phyloP scores from a whole-genome alignment of 306 rosid genomes.

The Quillaja saponaria region DNA sequence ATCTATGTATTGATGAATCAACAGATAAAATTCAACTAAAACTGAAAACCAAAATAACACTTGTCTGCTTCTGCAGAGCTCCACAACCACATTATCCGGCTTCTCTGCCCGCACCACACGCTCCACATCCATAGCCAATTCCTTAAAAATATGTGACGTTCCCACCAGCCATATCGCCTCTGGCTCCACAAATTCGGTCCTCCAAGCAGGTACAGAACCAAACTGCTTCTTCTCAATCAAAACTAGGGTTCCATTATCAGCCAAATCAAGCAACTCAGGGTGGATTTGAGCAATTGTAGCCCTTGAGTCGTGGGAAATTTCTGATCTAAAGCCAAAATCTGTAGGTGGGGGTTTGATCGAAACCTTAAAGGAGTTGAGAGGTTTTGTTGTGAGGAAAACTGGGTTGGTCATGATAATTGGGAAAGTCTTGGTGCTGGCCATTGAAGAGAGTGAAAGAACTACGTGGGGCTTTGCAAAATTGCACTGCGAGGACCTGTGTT shows the following conservation, averaged over 20 bases:
- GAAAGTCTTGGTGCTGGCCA: conserved; percentile 55
- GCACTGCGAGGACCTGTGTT: too few relatives aligned
- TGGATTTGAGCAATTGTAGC: conserved; percentile 57
- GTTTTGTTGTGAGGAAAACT: conserved; percentile 26
- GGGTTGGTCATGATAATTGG: conserved; percentile 57
- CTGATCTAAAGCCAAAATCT: conserved; percentile 67
- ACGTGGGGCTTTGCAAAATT: too few relatives aligned
- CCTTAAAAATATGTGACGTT: conserved; percentile 60
- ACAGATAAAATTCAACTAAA: neutral
- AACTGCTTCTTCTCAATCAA: conserved; percentile 69
- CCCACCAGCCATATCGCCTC: conserved; percentile 72
- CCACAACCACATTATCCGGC: conserved; percentile 74
- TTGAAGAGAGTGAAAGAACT: neutral
- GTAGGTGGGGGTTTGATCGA: conserved; percentile 70
- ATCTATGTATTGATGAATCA: neutral
- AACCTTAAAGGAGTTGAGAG: conserved; percentile 43
- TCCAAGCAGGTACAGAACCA: conserved; percentile 79
- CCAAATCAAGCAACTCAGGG: conserved; percentile 79
- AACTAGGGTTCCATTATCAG: conserved; percentile 67
- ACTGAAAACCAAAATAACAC: conserved; percentile 16
- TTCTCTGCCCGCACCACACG: conserved; percentile 63
- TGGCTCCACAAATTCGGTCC: conserved; percentile 73
- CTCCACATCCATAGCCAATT: conserved; percentile 65
- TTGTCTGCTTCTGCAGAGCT: conserved; percentile 94
- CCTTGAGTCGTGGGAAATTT: conserved; percentile 53